These are phyloP conservation scores for Acanthamoeba quina DNA, from an alignment of 208 protist species.

Conservation along the genomic window DNA sequence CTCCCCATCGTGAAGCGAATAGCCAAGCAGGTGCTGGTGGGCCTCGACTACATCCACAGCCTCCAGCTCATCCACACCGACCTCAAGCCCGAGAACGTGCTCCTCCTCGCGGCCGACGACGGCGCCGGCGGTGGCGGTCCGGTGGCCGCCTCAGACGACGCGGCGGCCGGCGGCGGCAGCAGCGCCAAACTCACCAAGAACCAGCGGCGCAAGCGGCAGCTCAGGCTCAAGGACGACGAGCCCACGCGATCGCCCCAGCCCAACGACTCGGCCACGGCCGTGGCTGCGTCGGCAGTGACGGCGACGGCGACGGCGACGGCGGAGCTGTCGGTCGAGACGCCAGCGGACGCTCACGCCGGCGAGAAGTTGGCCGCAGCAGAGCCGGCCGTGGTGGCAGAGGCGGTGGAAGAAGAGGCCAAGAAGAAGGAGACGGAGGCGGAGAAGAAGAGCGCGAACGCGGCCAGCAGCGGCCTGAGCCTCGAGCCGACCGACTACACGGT, in stretches of 20 bases:
- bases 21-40: slow-evolving; percentile 86
- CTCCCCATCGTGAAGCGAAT: slow-evolving; percentile 96
- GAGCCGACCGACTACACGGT: slow-evolving; percentile 79
- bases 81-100: slow-evolving; percentile 97
- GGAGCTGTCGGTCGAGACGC: neutral
- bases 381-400: slow-evolving; percentile 73
- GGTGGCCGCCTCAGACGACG: neutral
- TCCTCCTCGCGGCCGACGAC: slow-evolving; percentile 81
- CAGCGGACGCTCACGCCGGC: neutral
- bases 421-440: slow-evolving; percentile 40
- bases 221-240: slow-evolving; percentile 23
- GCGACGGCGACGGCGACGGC: neutral
- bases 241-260: slow-evolving; percentile 69
- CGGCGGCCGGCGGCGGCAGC: neutral
- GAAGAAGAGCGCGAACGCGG: neutral
- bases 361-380: neutral
- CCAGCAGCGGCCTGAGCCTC: neutral
- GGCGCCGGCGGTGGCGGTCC: neutral
- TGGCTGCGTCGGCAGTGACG: slow-evolving; percentile 16
- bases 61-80: slow-evolving; percentile 98
- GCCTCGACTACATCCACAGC: slow-evolving; percentile 95
- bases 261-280: slow-evolving; percentile 52
- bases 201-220: slow-evolving; percentile 36
- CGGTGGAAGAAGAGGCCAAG: slow-evolving; percentile 71
- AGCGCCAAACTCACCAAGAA: slow-evolving; percentile 62